Base-by-base conservation (phyloP, 2,329 filamentous ascomycete species). In the Cladosporium sp. region DNA sequence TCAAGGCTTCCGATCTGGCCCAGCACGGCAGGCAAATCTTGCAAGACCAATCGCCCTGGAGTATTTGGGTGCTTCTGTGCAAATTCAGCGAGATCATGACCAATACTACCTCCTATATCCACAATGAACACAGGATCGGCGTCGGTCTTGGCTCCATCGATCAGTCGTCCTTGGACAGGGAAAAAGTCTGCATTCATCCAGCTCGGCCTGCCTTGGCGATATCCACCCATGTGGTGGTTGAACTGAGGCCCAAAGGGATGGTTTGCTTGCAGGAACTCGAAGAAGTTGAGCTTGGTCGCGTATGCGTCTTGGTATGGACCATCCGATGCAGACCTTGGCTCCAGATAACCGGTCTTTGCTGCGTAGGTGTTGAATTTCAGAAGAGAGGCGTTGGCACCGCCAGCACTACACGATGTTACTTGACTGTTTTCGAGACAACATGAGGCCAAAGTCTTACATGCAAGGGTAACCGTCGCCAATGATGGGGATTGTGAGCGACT, bases 61-160 rank as follows among this genome's bases (percentile, higher is more conserved):
- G 56, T 24, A 30, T 56, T 47, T 3, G 57, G 55, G 17, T 54
- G 48, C 4, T 32, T 22, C 27, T 51, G 43, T 30, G 41, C 54
- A 27, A 63, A 56, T 7, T 50, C 50, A 7, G 52, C 18, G 32
- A 62, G 54, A 15, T 64, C 59, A 9, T 56, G 54, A 6, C 61
- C 61, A 17, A 47, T 47, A 32, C 56, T 56, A 37, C 61, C 61
- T 13, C 59, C 61, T 2, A 63, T 53, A 48, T 64, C 61, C 20
- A 64, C 58, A 2, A 64, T 32, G n/a, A 61, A 38, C 5, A 57
- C 56, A n/a, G 15, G 50, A 19, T 45, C 37, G 9, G 12, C 27
- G 11, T 30, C 41, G 11, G 39, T 12, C 9, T 41, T 43, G 5
- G 51, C 29, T 3, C 45, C 53, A n/a, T 47, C 29, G 19, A 43